Evolutionary conservation across 2,329 filamentous ascomycete genomes (phyloP).

Genomic region (Hypomyces rosellus): DNA sequence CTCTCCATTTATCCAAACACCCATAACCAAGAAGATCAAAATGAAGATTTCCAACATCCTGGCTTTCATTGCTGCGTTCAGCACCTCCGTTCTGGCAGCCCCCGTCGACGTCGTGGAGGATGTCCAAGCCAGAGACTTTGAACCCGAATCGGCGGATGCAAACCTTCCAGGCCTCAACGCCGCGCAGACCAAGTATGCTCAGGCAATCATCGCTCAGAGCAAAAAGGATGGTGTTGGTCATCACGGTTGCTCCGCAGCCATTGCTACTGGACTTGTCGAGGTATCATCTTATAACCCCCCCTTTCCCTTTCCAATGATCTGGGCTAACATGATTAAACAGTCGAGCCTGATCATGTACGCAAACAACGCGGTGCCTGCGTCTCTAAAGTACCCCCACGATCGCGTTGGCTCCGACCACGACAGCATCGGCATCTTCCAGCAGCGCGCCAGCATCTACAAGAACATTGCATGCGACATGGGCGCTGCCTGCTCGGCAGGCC

Average conservation of each 20-base stretch:
- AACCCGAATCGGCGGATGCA: no score
- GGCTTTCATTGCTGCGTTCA: background rate
- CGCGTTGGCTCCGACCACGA: conserved; percentile 18
- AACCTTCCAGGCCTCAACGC: conserved; percentile 16
- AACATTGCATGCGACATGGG: conserved; percentile 18
- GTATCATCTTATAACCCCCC: conserved; percentile 2
- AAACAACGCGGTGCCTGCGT: conserved; percentile 16
- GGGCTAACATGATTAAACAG: conserved; percentile 3
- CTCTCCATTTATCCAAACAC: background rate
- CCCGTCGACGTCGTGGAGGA: background rate
- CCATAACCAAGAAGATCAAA: background rate
- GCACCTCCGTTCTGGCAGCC: background rate
- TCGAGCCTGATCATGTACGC: conserved; percentile 16
- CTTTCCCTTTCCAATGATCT: background rate
- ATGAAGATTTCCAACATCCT: conserved; percentile 11
- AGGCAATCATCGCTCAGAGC: conserved; percentile 16
- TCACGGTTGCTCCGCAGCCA: conserved; percentile 17
- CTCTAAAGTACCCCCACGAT: conserved; percentile 15
- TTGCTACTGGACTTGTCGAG: conserved; percentile 18
- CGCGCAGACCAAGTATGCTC: conserved; percentile 15
- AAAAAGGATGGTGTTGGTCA: conserved; percentile 13
- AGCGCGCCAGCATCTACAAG: conserved; percentile 17
- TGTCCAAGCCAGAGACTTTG: background rate
- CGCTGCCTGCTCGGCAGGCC: conserved; percentile 16
- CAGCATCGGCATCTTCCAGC: conserved; percentile 20